Evolutionary conservation across 495 filamentous ascomycete species (phyloP), one percentile per base, ranked within the genome.

Genomic region (Annulohypoxylon nitens): DNA sequence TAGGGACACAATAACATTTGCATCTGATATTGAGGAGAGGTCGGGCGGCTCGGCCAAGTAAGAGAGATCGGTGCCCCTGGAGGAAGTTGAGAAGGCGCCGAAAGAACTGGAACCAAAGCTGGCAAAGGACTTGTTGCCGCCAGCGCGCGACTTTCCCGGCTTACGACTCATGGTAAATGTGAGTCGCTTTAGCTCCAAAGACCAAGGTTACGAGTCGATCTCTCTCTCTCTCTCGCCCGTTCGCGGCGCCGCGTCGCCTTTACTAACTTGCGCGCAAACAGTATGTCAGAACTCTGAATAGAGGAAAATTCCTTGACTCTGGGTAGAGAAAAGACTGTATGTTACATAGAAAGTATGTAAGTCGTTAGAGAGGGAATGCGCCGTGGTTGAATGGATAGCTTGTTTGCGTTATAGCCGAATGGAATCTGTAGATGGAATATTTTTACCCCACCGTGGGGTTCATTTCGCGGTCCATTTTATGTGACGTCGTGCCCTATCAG

Each of bases 11-110:
- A 93, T 88, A 54, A 96, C 83, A 75, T 94, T 92, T 33, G 93
- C 84, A 57, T 97, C 90, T 11, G 88, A 92, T 64, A 99, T 90
- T 30, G 77, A 81, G 34, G 90, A 91, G 55, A 97, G 87, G 79
- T 98, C 90, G 61, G 92, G 95, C 1, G 93, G 93, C 75, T 95
- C 94, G 51, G 90, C 83, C 53, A 97, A 87, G 80, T 97, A 97
- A 41, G 95, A 97, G 85, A 98, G 65, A 41, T 76, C 74, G 64
- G 69, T 69, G 33, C 75, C 75, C 43, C 53, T 76, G 48, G 75
- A 63, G 80, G 83, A 67, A 78, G 88, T 78, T 67, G 81, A 75
- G 73, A 89, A 86, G 10, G 78, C 76, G 70, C 83, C 81, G 79
- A 92, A 86, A 70, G 81, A 76, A 14, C 45, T 55, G 14, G 75